Percentiles rank a stretch among this genome's conserved stretches.
These are phyloP conservation scores for Diddensiella transvaalensis DNA, from an alignment of 805 yeast species.

Conservation along the genomic window DNA sequence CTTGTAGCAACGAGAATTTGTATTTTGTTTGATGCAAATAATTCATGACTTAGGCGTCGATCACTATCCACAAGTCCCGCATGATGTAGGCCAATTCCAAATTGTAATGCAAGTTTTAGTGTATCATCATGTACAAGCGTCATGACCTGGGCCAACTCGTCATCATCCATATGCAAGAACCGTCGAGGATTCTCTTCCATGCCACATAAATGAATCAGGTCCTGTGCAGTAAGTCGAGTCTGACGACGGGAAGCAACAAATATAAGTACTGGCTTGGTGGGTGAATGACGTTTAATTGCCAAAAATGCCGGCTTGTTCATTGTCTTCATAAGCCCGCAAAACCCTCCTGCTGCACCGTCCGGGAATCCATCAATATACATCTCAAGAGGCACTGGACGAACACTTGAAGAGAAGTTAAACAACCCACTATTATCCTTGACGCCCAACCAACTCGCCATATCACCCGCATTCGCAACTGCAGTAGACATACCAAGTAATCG, in stretches of 20 bases:
- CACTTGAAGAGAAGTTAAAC: constrained; percentile 77
- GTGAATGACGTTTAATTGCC: constrained; percentile 91
- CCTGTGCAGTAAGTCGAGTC: constrained; percentile 75
- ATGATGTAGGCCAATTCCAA: constrained; percentile 79
- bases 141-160: constrained; percentile 51
- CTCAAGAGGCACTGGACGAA: constrained; percentile 79
- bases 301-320: constrained; percentile 88
- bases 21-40: constrained; percentile 65
- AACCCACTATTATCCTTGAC: constrained; percentile 54
- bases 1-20: constrained; percentile 76
- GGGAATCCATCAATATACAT: constrained; percentile 88
- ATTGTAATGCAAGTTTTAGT: constrained; percentile 64
- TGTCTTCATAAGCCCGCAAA: constrained; percentile 80
- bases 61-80: constrained; percentile 77
- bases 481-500: constrained; percentile 77
- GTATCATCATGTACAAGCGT: constrained; percentile 76
- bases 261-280: constrained; percentile 76
- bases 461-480: constrained; percentile 81
- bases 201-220: constrained; percentile 73
- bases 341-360: constrained; percentile 50
- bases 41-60: constrained; percentile 63
- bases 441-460: constrained; percentile 82
- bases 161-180: constrained; percentile 59
- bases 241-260: constrained; percentile 83
- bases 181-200: constrained; percentile 72